Evolutionary conservation across 441 rosid genomes (phyloP).

Genomic region (Brassica hybrid): DNA sequence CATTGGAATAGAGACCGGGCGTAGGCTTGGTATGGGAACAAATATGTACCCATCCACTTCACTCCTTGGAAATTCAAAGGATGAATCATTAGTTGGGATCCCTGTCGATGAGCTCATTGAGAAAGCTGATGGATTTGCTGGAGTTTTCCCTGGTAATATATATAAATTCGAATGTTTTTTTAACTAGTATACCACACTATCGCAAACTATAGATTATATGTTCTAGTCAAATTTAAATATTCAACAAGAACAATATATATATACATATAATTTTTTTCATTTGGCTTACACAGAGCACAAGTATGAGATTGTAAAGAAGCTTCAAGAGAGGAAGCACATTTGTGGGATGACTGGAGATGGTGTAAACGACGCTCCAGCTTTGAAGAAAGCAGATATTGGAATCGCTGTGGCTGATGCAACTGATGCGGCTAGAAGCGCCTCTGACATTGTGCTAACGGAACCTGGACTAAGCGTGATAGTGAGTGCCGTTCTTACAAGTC

Average conservation of each 20-base stretch:
- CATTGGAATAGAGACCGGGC: slow-evolving; percentile 91
- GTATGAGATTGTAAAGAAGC: slow-evolving; percentile 86
- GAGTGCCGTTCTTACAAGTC: slow-evolving; percentile 88
- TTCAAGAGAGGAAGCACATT: slow-evolving; percentile 86
- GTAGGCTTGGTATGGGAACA: slow-evolving; percentile 96
- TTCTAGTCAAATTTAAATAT: neutral
- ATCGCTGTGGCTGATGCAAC: slow-evolving; percentile 96
- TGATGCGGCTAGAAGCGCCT: slow-evolving; percentile 89
- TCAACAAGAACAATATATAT: neutral
- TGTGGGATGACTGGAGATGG: slow-evolving; percentile 99
- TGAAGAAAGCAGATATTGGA: slow-evolving; percentile 91
- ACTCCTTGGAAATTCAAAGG: slow-evolving; percentile 72
- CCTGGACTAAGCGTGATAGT: slow-evolving; percentile 90
- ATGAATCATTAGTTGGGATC: slow-evolving; percentile 58
- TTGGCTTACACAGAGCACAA: slow-evolving; percentile 68
- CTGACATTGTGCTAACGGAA: slow-evolving; percentile 89
- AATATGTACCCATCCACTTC: slow-evolving; percentile 95
- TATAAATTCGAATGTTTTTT: neutral
- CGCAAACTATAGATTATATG: neutral
- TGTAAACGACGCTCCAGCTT: slow-evolving; percentile 91
- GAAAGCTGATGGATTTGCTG: slow-evolving; percentile 92
- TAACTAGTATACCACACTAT: neutral
- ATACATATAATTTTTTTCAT: neutral
- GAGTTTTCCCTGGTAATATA: slow-evolving; percentile 88
- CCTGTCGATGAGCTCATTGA: slow-evolving; percentile 83